Conservation (phyloP, 257 asterid species). For the Ehretia macrophylla region DNA sequence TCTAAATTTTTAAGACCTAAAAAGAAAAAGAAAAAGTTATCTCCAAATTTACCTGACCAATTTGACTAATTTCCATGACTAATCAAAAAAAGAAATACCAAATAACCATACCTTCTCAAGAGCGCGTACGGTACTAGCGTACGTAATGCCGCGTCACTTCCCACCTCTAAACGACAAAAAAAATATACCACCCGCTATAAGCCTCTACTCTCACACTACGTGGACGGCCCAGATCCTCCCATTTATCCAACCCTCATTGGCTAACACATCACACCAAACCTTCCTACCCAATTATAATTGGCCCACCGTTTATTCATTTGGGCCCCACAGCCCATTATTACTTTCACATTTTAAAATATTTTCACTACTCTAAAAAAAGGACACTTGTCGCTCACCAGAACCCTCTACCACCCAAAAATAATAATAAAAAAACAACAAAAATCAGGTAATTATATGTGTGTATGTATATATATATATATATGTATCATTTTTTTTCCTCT, state of each 20-base stretch:
- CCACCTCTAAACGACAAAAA: background rate
- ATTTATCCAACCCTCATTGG: slow-evolving; percentile 26
- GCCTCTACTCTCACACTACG: slow-evolving; percentile 18
- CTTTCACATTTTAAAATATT: slow-evolving; percentile 1
- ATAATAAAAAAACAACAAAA: background rate
- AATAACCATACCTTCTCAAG: too few species aligned
- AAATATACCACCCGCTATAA: slow-evolving; percentile 8
- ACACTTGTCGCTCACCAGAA: background rate
- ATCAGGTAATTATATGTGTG: too few species aligned
- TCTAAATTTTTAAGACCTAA: too few species aligned
- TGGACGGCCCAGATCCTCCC: slow-evolving; percentile 34
- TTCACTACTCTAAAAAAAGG: slow-evolving; percentile 10
- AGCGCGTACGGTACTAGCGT: too few species aligned
- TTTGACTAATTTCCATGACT: too few species aligned
- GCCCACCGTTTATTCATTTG: slow-evolving; percentile 37
- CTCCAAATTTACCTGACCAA: too few species aligned
- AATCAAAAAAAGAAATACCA: too few species aligned
- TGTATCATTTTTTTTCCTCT: background rate
- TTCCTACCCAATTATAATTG: slow-evolving; percentile 25
- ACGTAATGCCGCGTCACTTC: background rate
- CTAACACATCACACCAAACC: slow-evolving; percentile 28
- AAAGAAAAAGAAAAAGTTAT: too few species aligned
- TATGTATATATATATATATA: too few species aligned
- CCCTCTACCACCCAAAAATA: slow-evolving; percentile 14
- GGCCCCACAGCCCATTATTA: slow-evolving; percentile 35